These are phyloP conservation scores for Nadsonia commutata DNA, from an alignment of 1,139 yeast genomes.

Conservation along the genomic window DNA sequence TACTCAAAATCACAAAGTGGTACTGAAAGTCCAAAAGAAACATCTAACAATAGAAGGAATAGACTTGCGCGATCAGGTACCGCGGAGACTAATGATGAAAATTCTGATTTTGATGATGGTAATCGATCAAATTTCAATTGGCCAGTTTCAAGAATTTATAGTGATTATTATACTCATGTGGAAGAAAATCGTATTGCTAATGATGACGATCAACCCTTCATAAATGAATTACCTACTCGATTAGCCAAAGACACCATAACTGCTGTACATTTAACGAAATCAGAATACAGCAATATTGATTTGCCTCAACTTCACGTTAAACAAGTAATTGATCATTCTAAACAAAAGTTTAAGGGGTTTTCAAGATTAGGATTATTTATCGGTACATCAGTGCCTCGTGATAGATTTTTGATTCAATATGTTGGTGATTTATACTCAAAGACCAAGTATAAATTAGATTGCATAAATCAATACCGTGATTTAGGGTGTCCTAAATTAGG, in stretches of 20 bases:
- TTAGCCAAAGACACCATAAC: slow-evolving; percentile 1
- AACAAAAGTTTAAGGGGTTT: slow-evolving; percentile 58
- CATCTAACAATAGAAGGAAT: slow-evolving; percentile 1
- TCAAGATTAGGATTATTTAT: slow-evolving; percentile 46
- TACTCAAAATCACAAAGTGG: background rate
- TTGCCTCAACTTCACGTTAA: slow-evolving; percentile 23
- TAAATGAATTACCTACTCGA: background rate
- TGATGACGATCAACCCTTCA: background rate
- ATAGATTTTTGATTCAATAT: slow-evolving; percentile 46
- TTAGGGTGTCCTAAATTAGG: slow-evolving; percentile 80
- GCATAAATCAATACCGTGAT: slow-evolving; percentile 60
- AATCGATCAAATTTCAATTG: background rate
- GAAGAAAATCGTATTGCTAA: background rate
- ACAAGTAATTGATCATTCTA: slow-evolving; percentile 39
- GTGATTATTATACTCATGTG: background rate
- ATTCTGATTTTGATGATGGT: background rate
- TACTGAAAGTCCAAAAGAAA: background rate
- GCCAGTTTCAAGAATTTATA: background rate
- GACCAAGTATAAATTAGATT: slow-evolving; percentile 45
- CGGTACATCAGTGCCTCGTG: slow-evolving; percentile 29
- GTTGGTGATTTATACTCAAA: slow-evolving; percentile 62
- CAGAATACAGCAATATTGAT: slow-evolving; percentile 15
- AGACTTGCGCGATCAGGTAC: slow-evolving; percentile 1
- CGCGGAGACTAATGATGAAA: background rate
- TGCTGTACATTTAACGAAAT: slow-evolving; percentile 8